Conservation (phyloP, 2,329 filamentous ascomycete genomes). For the Fusarium camptoceras region DNA sequence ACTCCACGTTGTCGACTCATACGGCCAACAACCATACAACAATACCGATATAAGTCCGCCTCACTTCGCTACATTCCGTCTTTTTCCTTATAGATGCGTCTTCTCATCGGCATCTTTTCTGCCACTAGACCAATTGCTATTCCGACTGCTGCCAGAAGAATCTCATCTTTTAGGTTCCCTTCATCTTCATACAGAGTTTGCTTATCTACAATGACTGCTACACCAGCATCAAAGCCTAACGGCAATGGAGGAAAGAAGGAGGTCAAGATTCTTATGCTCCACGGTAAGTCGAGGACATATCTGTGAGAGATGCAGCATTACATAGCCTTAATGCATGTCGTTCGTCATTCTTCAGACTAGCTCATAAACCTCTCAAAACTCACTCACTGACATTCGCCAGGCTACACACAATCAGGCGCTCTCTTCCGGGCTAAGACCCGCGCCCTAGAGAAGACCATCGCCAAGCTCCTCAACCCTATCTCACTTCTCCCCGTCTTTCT, state of each 20-base stretch:
- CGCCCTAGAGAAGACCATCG: conserved; percentile 82
- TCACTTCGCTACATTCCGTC: neutral
- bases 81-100: conserved; percentile 38
- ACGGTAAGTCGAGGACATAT: conserved; percentile 61
- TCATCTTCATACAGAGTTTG: conserved; percentile 9
- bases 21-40: conserved; percentile 21
- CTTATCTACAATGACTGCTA: conserved; percentile 47
- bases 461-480: conserved; percentile 75
- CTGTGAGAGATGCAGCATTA: neutral
- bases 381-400: conserved; percentile 52
- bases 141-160: conserved; percentile 18
- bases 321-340: neutral
- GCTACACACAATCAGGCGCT: conserved; percentile 90
- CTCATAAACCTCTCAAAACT: conserved; percentile 11
- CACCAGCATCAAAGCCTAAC: conserved; percentile 43
- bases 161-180: conserved; percentile 15
- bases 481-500: conserved; percentile 66
- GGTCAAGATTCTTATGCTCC: conserved; percentile 80
- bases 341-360: conserved; percentile 4
- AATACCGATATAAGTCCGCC: conserved; percentile 10
- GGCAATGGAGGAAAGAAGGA: conserved; percentile 58
- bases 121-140: conserved; percentile 30
- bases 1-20: conserved; percentile 40
- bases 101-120: conserved; percentile 27
- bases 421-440: conserved; percentile 91